A percentile compares a stretch with the other conserved stretches of the same genome.
Evolutionary conservation across 805 yeast species (phyloP).

Genomic region (Debaryomyces maramus): DNA sequence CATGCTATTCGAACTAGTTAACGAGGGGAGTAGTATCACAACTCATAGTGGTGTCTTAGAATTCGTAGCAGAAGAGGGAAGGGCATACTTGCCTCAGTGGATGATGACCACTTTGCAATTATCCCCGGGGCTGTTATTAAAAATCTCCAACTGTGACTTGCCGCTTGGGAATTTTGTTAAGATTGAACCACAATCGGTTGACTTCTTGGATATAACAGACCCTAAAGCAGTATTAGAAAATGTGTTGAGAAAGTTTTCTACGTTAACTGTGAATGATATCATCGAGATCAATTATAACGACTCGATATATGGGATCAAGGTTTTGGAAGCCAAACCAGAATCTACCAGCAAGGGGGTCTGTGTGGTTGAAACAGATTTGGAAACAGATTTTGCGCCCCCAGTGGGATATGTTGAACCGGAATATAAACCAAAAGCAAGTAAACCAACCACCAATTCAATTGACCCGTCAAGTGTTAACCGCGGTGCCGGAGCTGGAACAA

Average conservation of each 20-base stretch:
- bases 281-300: constrained; percentile 85
- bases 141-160: constrained; percentile 72
- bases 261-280: constrained; percentile 79
- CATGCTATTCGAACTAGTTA: constrained; percentile 81
- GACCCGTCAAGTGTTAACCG: constrained; percentile 34
- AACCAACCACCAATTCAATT: constrained; percentile 33
- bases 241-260: constrained; percentile 84
- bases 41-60: constrained; percentile 96
- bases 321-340: constrained; percentile 85
- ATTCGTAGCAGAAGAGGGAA: constrained; percentile 95
- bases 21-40: constrained; percentile 56
- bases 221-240: constrained; percentile 97
- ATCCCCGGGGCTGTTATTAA: constrained; percentile 78
- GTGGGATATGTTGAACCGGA: constrained; percentile 97
- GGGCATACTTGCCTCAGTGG: constrained; percentile 95
- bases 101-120: constrained; percentile 78
- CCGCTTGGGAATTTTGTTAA: constrained; percentile 88
- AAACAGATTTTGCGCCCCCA: constrained; percentile 98
- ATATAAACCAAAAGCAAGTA: constrained; percentile 42
- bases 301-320: constrained; percentile 72
- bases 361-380: constrained; percentile 94
- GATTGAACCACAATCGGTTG: constrained; percentile 92
- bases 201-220: constrained; percentile 88
- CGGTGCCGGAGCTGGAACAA: constrained; percentile 57
- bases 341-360: constrained; percentile 67